Conservation (phyloP, 2,329 filamentous ascomycete genomes). For the Alternaria panax region DNA sequence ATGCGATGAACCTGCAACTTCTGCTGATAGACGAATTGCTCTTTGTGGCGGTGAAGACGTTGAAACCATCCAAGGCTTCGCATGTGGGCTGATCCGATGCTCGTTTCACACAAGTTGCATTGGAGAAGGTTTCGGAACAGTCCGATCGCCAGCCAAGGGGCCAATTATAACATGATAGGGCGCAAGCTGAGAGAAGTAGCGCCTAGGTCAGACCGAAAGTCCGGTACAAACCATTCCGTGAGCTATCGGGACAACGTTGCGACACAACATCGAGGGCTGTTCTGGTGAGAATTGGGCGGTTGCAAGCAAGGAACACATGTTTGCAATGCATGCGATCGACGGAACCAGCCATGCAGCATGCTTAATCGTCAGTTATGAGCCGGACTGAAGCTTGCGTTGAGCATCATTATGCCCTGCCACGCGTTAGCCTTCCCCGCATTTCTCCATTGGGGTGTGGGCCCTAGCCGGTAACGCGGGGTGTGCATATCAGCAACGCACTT, state of each 20-base stretch:
- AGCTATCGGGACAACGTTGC: background rate
- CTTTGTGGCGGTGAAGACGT: background rate
- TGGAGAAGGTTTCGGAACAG: conserved; percentile 13
- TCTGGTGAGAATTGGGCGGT: background rate
- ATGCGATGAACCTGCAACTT: background rate
- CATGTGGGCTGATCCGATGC: conserved; percentile 7
- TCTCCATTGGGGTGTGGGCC: conserved; percentile 28
- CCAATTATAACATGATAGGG: conserved; percentile 2
- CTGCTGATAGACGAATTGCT: background rate
- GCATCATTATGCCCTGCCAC: conserved; percentile 14
- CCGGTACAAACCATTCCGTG: background rate
- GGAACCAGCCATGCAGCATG: background rate
- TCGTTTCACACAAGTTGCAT: background rate
- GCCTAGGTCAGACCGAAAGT: background rate
- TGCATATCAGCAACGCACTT: conserved; percentile 36
- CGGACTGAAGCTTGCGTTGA: conserved; percentile 5
- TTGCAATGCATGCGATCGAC: background rate
- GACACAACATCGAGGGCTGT: background rate
- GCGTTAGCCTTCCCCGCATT: conserved; percentile 41
- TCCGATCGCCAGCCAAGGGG: background rate
- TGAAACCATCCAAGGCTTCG: background rate
- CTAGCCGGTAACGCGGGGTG: conserved; percentile 36
- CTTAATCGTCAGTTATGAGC: background rate
- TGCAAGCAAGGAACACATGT: background rate
- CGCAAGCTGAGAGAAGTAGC: background rate